These are phyloP conservation scores for Fusarium drepaniforme DNA, from an alignment of 2,329 filamentous ascomycete species.

Conservation along the genomic window DNA sequence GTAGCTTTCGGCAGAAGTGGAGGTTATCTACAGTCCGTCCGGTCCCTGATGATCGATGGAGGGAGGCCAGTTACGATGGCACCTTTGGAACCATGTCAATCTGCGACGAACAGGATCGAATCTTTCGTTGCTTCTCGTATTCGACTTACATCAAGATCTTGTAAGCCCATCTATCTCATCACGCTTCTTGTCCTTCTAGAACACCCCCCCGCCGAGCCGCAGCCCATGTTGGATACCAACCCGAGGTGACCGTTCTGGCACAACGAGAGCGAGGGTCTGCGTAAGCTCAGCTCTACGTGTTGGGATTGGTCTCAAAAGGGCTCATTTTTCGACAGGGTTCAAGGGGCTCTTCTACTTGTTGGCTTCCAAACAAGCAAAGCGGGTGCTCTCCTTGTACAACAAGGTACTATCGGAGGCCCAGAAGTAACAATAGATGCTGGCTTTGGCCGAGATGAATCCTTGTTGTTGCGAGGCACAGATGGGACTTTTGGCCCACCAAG, in stretches of 20 bases:
- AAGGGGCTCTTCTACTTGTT: slow-evolving; percentile 5
- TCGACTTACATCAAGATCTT: background rate
- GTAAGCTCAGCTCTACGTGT: slow-evolving; percentile 18
- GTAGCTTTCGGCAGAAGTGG: slow-evolving; percentile 23
- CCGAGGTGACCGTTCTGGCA: background rate
- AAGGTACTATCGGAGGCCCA: background rate
- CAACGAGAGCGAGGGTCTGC: background rate
- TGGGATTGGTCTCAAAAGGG: slow-evolving; percentile 16
- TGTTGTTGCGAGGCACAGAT: slow-evolving; percentile 15
- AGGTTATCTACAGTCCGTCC: slow-evolving; percentile 21
- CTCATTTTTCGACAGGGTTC: slow-evolving; percentile 17
- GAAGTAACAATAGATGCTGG: slow-evolving; percentile 29
- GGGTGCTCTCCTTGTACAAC: slow-evolving; percentile 20
- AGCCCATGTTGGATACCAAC: background rate
- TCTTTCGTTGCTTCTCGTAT: slow-evolving; percentile 14
- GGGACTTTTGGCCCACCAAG: slow-evolving; percentile 2
- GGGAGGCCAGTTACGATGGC: background rate
- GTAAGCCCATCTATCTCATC: background rate
- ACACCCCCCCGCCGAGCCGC: background rate
- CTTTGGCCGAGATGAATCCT: slow-evolving; percentile 14
- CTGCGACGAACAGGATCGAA: background rate
- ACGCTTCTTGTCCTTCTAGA: background rate
- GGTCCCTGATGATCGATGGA: slow-evolving; percentile 9
- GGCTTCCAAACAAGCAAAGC: slow-evolving; percentile 23
- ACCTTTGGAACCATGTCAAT: slow-evolving; percentile 4